phyloP scores from a whole-genome alignment of 257 asterid genomes.

The Rubia yunnanensis region DNA sequence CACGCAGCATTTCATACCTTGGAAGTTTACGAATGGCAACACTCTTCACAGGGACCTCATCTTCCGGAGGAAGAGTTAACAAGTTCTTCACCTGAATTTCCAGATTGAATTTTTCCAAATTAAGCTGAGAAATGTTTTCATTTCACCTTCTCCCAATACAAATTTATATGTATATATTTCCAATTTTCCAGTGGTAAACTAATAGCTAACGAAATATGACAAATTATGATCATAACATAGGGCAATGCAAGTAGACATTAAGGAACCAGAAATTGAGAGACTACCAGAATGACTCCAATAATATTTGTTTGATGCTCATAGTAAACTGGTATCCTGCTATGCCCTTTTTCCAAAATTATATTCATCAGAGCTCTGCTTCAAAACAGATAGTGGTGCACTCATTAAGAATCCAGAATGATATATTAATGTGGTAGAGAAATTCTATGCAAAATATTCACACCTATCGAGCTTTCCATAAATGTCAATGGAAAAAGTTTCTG shows the following conservation, averaged over 20 bases:
- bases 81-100: slow-evolving; percentile 60
- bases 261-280: not conserved
- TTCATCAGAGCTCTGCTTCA: slow-evolving; percentile 48
- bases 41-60: slow-evolving; percentile 62
- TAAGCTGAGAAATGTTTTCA: not conserved
- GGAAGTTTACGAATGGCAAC: slow-evolving; percentile 86
- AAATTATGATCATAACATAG: not conserved
- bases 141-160: not conserved
- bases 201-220: not conserved
- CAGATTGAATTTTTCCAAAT: not conserved
- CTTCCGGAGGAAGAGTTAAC: slow-evolving; percentile 79
- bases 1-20: slow-evolving; percentile 28
- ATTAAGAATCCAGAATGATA: slow-evolving; percentile 12
- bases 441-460: slow-evolving; percentile 18
- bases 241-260: not conserved
- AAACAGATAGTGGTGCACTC: slow-evolving; percentile 9
- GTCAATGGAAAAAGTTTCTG: slow-evolving; percentile 75
- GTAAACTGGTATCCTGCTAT: slow-evolving; percentile 54
- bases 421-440: not conserved
- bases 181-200: too few species aligned
- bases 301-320: slow-evolving; percentile 42
- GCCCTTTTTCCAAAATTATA: slow-evolving; percentile 41
- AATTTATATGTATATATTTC: not conserved
- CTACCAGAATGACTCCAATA: slow-evolving; percentile 46
- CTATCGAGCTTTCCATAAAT: slow-evolving; percentile 79